phyloP scores from a whole-genome alignment of 352 stramenopile species.

The Pythium periplocum region DNA sequence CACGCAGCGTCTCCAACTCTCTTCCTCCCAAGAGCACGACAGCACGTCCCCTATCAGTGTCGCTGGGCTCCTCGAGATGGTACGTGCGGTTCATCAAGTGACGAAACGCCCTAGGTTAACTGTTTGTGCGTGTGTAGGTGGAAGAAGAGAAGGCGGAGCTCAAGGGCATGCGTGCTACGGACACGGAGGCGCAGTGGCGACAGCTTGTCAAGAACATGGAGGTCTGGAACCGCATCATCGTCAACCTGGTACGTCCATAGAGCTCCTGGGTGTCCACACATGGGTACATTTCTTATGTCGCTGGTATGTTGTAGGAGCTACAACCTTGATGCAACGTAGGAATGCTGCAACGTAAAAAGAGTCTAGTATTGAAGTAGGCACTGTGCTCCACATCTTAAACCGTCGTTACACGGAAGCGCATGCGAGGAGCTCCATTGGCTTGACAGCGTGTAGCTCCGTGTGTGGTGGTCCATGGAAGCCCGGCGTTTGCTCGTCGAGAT shows the following conservation, averaged over 20 bases:
- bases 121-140: constrained; percentile 17
- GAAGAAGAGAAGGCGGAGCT: constrained; percentile 35
- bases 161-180: constrained; percentile 18
- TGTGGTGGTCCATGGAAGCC: too few relatives aligned
- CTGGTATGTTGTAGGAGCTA: too few relatives aligned
- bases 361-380: too few relatives aligned
- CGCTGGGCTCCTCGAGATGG: constrained; percentile 42
- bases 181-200: constrained; percentile 64
- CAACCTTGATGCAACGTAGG: too few relatives aligned
- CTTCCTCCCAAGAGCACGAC: constrained; percentile 18
- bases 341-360: too few relatives aligned
- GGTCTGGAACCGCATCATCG: constrained; percentile 80
- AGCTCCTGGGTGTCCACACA: not conserved
- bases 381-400: too few relatives aligned
- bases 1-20: constrained; percentile 28
- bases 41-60: constrained; percentile 8
- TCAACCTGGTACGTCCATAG: constrained; percentile 46
- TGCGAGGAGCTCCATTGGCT: too few relatives aligned
- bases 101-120: not conserved
- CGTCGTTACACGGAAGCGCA: too few relatives aligned
- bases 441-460: too few relatives aligned
- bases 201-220: constrained; percentile 85
- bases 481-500: too few relatives aligned
- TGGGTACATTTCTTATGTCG: too few relatives aligned
- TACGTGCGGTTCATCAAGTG: constrained; percentile 10